Evolutionary conservation across 768 basidiomycete genomes (phyloP).

Genomic region (Crepidotus variabilis): DNA sequence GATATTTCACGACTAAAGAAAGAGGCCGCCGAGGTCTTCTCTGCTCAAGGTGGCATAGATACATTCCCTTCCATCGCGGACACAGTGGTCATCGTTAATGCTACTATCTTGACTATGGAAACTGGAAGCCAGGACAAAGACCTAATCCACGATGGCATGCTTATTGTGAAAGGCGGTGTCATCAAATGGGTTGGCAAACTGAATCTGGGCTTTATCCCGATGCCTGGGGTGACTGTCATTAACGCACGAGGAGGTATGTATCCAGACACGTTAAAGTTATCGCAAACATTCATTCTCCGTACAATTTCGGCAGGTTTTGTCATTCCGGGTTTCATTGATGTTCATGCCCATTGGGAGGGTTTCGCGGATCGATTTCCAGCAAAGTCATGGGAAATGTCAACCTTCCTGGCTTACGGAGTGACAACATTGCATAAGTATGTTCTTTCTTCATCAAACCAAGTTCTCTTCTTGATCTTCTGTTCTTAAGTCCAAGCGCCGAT

Average conservation of each 20-base stretch:
- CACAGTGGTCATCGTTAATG: slow-evolving; percentile 59
- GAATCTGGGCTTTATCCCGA: slow-evolving; percentile 26
- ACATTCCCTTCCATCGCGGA: slow-evolving; percentile 28
- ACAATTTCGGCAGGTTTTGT: slow-evolving; percentile 47
- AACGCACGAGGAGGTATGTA: slow-evolving; percentile 59
- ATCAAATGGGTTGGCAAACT: slow-evolving; percentile 44
- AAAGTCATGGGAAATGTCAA: slow-evolving; percentile 70
- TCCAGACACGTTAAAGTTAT: neutral
- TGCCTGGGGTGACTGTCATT: slow-evolving; percentile 40
- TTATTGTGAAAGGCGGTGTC: slow-evolving; percentile 54
- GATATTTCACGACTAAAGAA: slow-evolving; percentile 56
- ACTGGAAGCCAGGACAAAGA: slow-evolving; percentile 46
- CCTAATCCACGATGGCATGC: slow-evolving; percentile 45
- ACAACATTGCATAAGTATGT: slow-evolving; percentile 74
- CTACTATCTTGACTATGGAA: slow-evolving; percentile 69
- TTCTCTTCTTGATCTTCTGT: neutral
- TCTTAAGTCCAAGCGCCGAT: slow-evolving; percentile 55
- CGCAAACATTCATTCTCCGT: neutral
- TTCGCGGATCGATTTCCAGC: slow-evolving; percentile 51
- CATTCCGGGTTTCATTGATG: slow-evolving; percentile 71
- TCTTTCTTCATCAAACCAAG: neutral
- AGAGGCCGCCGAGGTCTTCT: slow-evolving; percentile 32
- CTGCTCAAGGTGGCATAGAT: slow-evolving; percentile 12
- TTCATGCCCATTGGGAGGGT: slow-evolving; percentile 73
- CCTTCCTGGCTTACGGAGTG: slow-evolving; percentile 73